phyloP scores from a whole-genome alignment of 129 eudicot species.

The Pseudognaphalium luteoalbum region DNA sequence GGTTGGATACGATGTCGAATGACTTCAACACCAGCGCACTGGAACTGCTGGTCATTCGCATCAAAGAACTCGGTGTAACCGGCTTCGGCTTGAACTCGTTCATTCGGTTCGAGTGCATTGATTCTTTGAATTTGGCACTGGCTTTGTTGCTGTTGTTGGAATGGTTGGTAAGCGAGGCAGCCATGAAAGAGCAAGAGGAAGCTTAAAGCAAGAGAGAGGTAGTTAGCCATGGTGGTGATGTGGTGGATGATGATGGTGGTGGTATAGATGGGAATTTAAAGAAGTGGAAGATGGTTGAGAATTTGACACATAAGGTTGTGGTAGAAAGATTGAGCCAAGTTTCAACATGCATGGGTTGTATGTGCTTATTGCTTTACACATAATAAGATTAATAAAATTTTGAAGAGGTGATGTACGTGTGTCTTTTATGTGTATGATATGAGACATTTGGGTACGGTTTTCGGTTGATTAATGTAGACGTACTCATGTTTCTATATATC shows the following conservation, averaged over 20 bases:
- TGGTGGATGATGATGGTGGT: slow-evolving; percentile 31
- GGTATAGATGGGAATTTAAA: slow-evolving; percentile 33
- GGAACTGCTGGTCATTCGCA: slow-evolving; percentile 48
- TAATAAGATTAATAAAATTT: background rate
- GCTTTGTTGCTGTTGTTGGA: slow-evolving; percentile 31
- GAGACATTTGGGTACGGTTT: background rate
- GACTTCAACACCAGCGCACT: slow-evolving; percentile 65
- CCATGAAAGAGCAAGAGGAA: slow-evolving; percentile 33
- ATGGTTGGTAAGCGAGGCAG: slow-evolving; percentile 39
- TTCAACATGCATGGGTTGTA: slow-evolving; percentile 31
- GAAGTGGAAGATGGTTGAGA: slow-evolving; percentile 18
- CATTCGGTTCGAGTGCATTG: slow-evolving; percentile 53
- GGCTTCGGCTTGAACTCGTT: slow-evolving; percentile 51
- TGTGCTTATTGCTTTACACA: slow-evolving; percentile 28
- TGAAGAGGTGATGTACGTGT: slow-evolving; percentile 13
- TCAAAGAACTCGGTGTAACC: slow-evolving; percentile 66
- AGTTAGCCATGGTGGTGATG: slow-evolving; percentile 44
- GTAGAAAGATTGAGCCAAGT: slow-evolving; percentile 34
- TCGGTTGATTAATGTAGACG: too few species aligned
- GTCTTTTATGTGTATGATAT: background rate
- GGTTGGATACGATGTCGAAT: slow-evolving; percentile 49
- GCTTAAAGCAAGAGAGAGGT: slow-evolving; percentile 36
- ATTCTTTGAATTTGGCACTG: slow-evolving; percentile 52
- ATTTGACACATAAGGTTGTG: slow-evolving; percentile 32
- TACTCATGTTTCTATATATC: too few species aligned